These are phyloP conservation scores for Perkinsus marinus DNA, from an alignment of 169 alveolate species.

Conservation along the genomic window DNA sequence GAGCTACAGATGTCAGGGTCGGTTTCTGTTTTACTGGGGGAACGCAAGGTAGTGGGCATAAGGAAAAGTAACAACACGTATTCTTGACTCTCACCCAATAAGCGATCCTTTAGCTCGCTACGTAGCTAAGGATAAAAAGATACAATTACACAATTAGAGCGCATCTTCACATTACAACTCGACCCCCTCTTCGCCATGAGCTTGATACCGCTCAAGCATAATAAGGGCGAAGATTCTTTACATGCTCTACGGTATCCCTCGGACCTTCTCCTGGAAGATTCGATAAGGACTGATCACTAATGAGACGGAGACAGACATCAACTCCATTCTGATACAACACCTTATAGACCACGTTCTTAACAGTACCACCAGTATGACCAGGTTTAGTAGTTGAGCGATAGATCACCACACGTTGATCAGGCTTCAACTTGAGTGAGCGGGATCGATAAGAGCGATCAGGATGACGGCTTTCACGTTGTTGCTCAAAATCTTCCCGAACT, in stretches of 20 bases:
- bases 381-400: background rate
- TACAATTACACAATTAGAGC: too few species aligned
- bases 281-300: too few species aligned
- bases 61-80: too few species aligned
- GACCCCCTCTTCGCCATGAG: too few species aligned
- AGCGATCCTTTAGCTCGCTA: too few species aligned
- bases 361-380: background rate
- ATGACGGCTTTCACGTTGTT: background rate
- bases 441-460: background rate
- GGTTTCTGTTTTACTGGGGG: too few species aligned
- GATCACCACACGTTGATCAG: background rate
- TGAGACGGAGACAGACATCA: background rate
- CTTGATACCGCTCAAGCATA: too few species aligned
- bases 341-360: background rate
- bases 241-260: background rate
- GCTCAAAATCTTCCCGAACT: background rate
- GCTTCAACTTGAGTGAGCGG: background rate
- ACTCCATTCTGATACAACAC: background rate
- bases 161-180: too few species aligned
- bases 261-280: background rate
- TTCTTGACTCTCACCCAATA: too few species aligned
- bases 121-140: too few species aligned
- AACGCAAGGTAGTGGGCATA: too few species aligned
- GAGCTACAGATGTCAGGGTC: too few species aligned
- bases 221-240: background rate